A percentile compares a stretch with the other conserved stretches of the same genome.
Conservation (phyloP, 2,329 filamentous ascomycete genomes). For the Botrytis byssoidea region DNA sequence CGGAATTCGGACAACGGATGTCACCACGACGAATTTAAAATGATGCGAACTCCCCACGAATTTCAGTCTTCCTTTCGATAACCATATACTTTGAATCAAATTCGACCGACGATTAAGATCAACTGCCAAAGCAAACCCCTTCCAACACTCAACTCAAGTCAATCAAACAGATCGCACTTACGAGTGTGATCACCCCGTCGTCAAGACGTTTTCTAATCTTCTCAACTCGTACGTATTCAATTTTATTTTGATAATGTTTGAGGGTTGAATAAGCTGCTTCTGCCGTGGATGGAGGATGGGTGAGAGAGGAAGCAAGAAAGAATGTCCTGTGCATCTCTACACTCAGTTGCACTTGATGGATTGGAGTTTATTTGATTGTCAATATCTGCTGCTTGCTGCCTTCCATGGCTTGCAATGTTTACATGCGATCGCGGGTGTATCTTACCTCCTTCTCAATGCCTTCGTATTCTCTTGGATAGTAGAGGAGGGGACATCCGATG, state of each 20-base stretch:
- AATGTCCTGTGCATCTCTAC: not conserved
- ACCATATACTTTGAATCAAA: not conserved
- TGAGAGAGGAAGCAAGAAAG: not conserved
- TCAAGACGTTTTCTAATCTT: constrained; percentile 98
- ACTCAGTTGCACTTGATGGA: not conserved
- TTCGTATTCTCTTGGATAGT: not conserved
- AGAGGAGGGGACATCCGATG: not conserved
- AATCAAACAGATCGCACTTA: constrained; percentile 34
- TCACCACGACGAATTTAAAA: not conserved
- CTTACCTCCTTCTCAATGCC: not conserved
- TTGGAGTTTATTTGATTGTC: not conserved
- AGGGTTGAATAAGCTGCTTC: not conserved
- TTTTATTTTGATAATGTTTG: not conserved
- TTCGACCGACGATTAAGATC: not conserved
- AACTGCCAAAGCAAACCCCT: not conserved
- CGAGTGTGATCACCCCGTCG: constrained; percentile 50
- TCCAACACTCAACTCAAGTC: constrained; percentile 19
- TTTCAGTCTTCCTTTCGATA: not conserved
- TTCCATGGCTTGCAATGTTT: not conserved
- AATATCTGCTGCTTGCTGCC: not conserved
- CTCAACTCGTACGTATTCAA: constrained; percentile 78
- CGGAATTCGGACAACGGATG: not conserved
- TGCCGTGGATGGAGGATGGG: not conserved
- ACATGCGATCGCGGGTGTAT: not conserved
- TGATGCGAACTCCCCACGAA: not conserved